Conservation (phyloP, 2,329 filamentous ascomycete species). For the Colletotrichum simmondsii region DNA sequence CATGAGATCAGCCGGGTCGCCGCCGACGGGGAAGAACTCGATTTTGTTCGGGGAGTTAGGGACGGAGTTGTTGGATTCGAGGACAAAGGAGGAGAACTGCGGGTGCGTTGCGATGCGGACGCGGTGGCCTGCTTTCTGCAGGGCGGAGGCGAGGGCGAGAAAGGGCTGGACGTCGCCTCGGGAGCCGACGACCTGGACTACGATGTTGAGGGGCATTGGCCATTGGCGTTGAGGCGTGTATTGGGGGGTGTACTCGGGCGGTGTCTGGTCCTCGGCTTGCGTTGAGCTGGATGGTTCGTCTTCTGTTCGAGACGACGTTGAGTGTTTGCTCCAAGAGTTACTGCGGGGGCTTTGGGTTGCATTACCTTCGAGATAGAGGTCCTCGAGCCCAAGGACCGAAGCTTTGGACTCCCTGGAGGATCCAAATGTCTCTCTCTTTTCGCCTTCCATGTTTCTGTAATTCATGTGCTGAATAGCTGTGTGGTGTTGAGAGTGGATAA, state of each 20-base stretch:
- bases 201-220: conserved; percentile 55
- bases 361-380: conserved; percentile 16
- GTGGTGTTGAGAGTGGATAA: not conserved
- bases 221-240: not conserved
- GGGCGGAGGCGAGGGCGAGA: conserved; percentile 59
- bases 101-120: conserved; percentile 62
- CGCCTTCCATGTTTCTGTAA: not conserved
- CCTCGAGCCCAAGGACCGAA: conserved; percentile 7
- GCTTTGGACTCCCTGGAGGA: conserved; percentile 18
- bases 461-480: not conserved
- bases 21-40: conserved; percentile 65
- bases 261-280: conserved; percentile 1
- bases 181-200: conserved; percentile 64
- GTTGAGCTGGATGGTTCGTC: conserved; percentile 11
- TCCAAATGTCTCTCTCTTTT: not conserved
- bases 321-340: not conserved
- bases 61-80: conserved; percentile 40
- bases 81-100: conserved; percentile 59
- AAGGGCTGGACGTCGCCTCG: conserved; percentile 69
- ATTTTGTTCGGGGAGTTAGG: conserved; percentile 38
- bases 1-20: conserved; percentile 58
- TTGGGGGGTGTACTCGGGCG: conserved; percentile 7
- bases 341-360: not conserved
- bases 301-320: not conserved
- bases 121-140: conserved; percentile 59